These are phyloP conservation scores for Escallonia herrerae DNA, from an alignment of 129 eudicot species.

Conservation along the genomic window DNA sequence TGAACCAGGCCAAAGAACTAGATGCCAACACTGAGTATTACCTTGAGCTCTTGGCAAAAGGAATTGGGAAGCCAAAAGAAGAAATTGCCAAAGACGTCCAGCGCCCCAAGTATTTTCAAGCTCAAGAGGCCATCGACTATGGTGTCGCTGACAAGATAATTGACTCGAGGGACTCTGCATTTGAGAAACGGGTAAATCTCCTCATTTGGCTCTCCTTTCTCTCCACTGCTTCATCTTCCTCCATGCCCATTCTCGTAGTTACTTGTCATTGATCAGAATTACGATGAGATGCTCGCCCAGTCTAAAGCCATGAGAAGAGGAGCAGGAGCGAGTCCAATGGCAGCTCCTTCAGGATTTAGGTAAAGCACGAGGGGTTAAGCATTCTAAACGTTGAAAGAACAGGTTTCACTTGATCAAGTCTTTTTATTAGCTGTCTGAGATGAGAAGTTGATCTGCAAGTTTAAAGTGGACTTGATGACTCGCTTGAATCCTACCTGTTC, in stretches of 20 bases:
- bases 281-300: constrained; percentile 55
- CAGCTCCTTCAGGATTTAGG: constrained; percentile 60
- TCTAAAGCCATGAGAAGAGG: constrained; percentile 54
- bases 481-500: no score
- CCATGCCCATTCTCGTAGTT: constrained; percentile 5
- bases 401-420: no score
- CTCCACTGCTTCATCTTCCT: background rate
- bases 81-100: constrained; percentile 60
- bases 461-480: no score
- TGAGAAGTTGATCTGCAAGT: no score
- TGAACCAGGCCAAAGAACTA: constrained; percentile 59
- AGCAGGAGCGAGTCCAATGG: constrained; percentile 50
- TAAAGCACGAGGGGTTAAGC: constrained; percentile 3
- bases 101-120: constrained; percentile 44
- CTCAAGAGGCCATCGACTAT: constrained; percentile 78
- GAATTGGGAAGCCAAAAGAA: constrained; percentile 72
- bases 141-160: constrained; percentile 82
- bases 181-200: constrained; percentile 48
- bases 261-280: constrained; percentile 29
- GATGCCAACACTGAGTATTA: constrained; percentile 56
- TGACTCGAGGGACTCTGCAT: constrained; percentile 40
- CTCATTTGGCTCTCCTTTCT: background rate
- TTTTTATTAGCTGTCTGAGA: no score
- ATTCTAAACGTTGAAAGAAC: no score
- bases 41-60: constrained; percentile 59